Evolutionary conservation across 441 rosid genomes (phyloP), one percentile per base, ranked within the genome.

Genomic region (Pelargonium citronellum): DNA sequence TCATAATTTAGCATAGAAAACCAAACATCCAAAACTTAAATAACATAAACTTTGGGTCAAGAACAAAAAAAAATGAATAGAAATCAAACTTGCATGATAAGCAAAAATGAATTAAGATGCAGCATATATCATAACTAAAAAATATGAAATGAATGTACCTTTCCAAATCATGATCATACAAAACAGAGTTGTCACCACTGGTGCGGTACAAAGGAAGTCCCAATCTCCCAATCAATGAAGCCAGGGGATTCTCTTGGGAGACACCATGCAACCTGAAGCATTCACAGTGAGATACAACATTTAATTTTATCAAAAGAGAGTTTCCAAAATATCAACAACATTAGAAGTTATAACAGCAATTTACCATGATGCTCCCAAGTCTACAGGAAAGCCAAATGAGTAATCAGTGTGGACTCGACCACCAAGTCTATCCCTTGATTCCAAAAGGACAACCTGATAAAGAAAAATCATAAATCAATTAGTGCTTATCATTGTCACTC

Each of bases 331-430:
- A 49, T 0, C 41, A 5, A 71, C 46, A 39, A 41, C 64, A 63
- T 10, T 5, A 4, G 5, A 67, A 64, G 3, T 17, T 17, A 5
- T 13, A 27, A 19, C 27, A 74, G 16, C 1, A 46, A 17, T 7
- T 79, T 84, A 90, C 99, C 99, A 94, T 69, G 99, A 90, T 69
- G 99, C 97, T 71, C 97, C 97, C 30, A 91, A 82, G 80, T 95
- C 99, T 64, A 95, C 84, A 16, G 99, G 99, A 79, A 89, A 93
- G 67, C 97, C 98, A 64, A 91, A 89, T 4, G 98, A 83, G 83
- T 80, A 89, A 76, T 93, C 88, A 3, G 98, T 93, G 70, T 87
- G 85, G 73, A 89, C 88, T 58, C 97, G 85, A 74, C 98, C 98
- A 58, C 98, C 98, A 71, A 89, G 76, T 73, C 98, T 86, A 61